phyloP scores from a whole-genome alignment of 805 yeast genomes.

The Allodekkera sacchari region DNA sequence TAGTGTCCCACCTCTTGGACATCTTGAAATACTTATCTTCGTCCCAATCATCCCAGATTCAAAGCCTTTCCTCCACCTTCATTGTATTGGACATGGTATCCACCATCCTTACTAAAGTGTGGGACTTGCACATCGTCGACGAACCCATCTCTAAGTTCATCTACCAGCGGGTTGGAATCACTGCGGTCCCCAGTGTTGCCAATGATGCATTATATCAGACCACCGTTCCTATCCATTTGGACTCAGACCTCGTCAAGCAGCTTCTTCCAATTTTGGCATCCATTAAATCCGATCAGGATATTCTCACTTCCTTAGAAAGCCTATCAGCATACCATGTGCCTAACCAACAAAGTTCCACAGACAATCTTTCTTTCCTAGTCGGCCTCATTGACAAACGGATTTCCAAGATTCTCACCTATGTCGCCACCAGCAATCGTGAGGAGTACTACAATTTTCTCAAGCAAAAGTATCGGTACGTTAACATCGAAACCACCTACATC shows the following conservation, averaged over 20 bases:
- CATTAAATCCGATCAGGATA: background rate
- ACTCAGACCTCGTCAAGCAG: background rate
- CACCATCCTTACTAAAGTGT: slow-evolving; percentile 19
- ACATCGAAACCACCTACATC: slow-evolving; percentile 28
- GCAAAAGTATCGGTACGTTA: slow-evolving; percentile 20
- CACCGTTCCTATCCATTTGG: background rate
- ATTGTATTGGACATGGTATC: slow-evolving; percentile 31
- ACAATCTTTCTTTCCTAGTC: slow-evolving; percentile 10
- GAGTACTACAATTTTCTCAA: slow-evolving; percentile 32
- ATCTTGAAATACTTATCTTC: slow-evolving; percentile 5
- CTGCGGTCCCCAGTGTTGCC: slow-evolving; percentile 5
- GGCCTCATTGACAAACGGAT: slow-evolving; percentile 29
- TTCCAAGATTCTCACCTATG: slow-evolving; percentile 33
- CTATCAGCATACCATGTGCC: background rate
- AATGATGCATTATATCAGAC: slow-evolving; percentile 4
- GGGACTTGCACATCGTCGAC: slow-evolving; percentile 8
- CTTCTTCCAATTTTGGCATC: background rate
- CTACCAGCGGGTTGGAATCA: slow-evolving; percentile 6
- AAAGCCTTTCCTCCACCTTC: slow-evolving; percentile 25
- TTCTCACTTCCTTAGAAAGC: background rate
- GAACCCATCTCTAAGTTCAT: slow-evolving; percentile 1
- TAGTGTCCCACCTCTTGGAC: slow-evolving; percentile 13
- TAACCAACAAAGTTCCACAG: background rate
- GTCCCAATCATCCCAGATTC: background rate
- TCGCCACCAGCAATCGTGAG: slow-evolving; percentile 42